Conservation (phyloP, 1,139 yeast genomes). For the Geotrichum aggregatum region DNA sequence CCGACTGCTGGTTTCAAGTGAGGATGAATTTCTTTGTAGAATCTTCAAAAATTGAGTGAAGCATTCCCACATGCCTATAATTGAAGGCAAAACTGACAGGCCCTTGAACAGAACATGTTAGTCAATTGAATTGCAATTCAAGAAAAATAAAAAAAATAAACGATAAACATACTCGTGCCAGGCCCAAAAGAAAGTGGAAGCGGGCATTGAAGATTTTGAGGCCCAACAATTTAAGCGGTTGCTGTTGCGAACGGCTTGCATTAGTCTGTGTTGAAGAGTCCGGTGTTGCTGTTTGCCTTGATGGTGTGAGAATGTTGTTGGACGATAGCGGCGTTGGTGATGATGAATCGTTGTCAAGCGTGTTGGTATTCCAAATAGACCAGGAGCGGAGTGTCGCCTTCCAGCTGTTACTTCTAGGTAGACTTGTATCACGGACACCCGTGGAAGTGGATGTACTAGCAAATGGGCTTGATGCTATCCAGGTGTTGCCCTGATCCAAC, state of each 20-base stretch:
- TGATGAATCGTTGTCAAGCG: background rate
- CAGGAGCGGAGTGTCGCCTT: conserved; percentile 5
- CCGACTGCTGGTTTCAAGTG: conserved; percentile 19
- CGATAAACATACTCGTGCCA: conserved; percentile 30
- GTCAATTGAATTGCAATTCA: background rate
- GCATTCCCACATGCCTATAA: conserved; percentile 53
- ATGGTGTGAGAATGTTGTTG: background rate
- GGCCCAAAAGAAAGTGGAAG: conserved; percentile 62
- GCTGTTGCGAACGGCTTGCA: conserved; percentile 20
- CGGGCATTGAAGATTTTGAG: conserved; percentile 65
- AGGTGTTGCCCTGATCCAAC: background rate
- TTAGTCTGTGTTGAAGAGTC: conserved; percentile 21
- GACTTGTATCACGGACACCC: background rate
- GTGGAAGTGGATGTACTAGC: background rate
- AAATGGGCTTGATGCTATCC: too few relatives aligned
- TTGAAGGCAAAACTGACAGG: conserved; percentile 61
- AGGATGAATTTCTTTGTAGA: conserved; percentile 20
- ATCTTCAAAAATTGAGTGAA: conserved; percentile 47
- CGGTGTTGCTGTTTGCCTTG: conserved; percentile 17
- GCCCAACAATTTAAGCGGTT: conserved; percentile 53
- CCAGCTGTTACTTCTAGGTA: background rate
- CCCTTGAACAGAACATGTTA: conserved; percentile 43
- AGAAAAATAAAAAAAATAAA: conserved; percentile 3
- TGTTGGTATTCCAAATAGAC: conserved; percentile 7
- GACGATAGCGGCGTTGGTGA: background rate